Evolutionary conservation across 2,329 filamentous ascomycete species (phyloP).

Genomic region (Hypoxylon sp.): DNA sequence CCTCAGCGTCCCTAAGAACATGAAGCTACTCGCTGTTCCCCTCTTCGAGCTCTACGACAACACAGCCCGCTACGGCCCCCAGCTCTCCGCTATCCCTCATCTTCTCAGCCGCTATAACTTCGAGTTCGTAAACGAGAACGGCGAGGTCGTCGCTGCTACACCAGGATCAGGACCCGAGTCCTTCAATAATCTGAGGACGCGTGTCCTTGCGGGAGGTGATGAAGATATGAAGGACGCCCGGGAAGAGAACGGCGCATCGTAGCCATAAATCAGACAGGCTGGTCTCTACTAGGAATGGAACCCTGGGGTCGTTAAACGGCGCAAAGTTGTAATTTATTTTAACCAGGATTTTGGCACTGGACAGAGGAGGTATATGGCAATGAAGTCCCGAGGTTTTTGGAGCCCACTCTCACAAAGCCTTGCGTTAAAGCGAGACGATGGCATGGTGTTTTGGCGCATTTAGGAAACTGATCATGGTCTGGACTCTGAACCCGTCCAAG

Average conservation of each 20-base stretch:
- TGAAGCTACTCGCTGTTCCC: constrained; percentile 97
- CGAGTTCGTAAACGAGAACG: constrained; percentile 94
- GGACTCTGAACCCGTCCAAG: neutral
- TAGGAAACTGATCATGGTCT: constrained; percentile 2
- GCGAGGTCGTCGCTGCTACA: constrained; percentile 86
- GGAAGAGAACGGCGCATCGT: constrained; percentile 45
- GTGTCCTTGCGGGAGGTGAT: constrained; percentile 73
- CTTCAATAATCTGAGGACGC: constrained; percentile 72
- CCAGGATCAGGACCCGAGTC: constrained; percentile 76
- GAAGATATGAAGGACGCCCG: constrained; percentile 66
- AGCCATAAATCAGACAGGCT: neutral
- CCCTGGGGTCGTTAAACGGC: neutral
- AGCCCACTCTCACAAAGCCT: neutral
- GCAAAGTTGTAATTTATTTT: neutral
- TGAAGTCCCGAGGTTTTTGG: neutral
- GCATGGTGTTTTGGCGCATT: constrained; percentile 28
- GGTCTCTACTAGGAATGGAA: neutral
- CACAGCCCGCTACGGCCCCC: constrained; percentile 91
- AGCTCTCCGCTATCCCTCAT: constrained; percentile 96
- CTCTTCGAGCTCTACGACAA: constrained; percentile 99
- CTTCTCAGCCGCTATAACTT: constrained; percentile 96
- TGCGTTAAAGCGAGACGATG: constrained; percentile 7
- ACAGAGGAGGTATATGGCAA: neutral
- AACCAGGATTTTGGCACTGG: neutral
- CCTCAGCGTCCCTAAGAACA: constrained; percentile 97